Base-by-base conservation (phyloP, 176 grass and related monocot species). In the Panicum miliaceum region DNA sequence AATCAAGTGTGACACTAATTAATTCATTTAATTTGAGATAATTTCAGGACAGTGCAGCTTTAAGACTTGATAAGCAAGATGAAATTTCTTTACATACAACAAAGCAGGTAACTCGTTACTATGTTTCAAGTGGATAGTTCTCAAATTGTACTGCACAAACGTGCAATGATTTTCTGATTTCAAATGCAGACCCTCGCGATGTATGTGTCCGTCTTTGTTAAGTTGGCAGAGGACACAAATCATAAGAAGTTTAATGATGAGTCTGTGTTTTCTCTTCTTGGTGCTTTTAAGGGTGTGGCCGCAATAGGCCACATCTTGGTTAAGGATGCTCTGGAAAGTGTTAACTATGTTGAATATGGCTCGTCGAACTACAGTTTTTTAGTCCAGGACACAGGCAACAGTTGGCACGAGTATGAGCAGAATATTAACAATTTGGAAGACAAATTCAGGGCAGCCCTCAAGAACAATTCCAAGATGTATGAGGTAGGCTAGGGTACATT, bases 41-140 rank as follows among this genome's bases (percentile, higher is more conserved):
- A 45, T 76, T 76, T 53, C 36, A 84, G 82, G 82, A 67, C 15
- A 57, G 16, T 50, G 73, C 82, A 12, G 47, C 32, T 76, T 57
- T 76, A 84, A 76, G 82, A 45, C 48, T 16, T 57, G 82, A 64
- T 84, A 43, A 48, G 53, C 54, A 27, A 4, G 61, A 52, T 13
- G 61, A 76, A 53, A 76, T 65, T 67, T 68, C 23, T 67, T 8
- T 57, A 19, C 35, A 76, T 34, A 84, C 82, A 67, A 77, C n/a
- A 84, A 76, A 76, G 8, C 82, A 77, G 61, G 82, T 67, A 84
- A 53, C 3, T 53, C 34, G 2, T 26, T 56, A 74, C 6, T 54
- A 75, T 8, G 26, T 35, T 22, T 58, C n/a, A 12, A 61, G 20
- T 43, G 3, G 19, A 51, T 14, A 46, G 16, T 50, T 74, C 11